Evolutionary conservation across 257 asterid species (phyloP).

Genomic region (Petunia secreta): DNA sequence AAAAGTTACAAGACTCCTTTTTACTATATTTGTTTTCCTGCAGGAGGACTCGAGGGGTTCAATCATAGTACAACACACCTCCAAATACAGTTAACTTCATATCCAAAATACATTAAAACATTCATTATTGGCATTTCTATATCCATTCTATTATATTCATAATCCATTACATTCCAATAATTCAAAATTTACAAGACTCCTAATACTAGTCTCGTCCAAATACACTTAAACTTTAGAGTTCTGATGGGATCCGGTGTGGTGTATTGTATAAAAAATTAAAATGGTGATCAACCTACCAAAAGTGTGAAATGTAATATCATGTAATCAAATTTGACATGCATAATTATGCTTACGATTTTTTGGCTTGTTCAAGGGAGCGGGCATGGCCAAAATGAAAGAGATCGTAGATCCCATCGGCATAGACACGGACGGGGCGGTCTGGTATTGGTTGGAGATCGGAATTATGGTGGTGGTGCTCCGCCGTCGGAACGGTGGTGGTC

Average conservation of each 20-base stretch:
- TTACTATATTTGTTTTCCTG: no score
- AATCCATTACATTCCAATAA: not conserved
- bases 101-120: no score
- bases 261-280: no score
- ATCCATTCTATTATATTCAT: not conserved
- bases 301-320: not conserved
- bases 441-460: constrained; percentile 41
- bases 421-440: constrained; percentile 80
- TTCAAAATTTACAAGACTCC: not conserved
- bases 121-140: no score
- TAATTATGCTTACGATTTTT: constrained; percentile 48
- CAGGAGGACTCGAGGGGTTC: no score
- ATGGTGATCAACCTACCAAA: not conserved
- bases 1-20: not conserved
- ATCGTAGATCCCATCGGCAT: constrained; percentile 97
- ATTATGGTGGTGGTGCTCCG: not conserved
- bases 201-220: not conserved
- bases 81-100: no score
- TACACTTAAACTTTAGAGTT: no score
- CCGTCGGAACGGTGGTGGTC: not conserved
- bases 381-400: constrained; percentile 98
- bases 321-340: not conserved
- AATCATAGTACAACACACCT: no score
- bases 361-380: constrained; percentile 96
- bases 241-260: no score